Evolutionary conservation across 495 filamentous ascomycete species (phyloP).

Genomic region (Xanthoparmelia taractica): DNA sequence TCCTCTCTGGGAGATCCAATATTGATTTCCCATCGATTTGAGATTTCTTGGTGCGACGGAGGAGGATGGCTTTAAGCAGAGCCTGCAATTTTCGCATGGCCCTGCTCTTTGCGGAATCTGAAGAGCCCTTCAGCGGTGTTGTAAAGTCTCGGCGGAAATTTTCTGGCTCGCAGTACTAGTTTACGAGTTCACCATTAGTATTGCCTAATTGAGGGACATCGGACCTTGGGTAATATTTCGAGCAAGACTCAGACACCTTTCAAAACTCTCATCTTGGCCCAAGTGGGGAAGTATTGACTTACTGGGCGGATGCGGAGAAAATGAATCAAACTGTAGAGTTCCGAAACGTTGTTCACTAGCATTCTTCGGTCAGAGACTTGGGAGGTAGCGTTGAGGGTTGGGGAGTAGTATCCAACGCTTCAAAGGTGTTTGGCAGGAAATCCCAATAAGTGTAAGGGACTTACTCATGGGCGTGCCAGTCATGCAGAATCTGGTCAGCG

Average conservation of each 20-base stretch:
- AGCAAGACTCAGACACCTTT: not conserved
- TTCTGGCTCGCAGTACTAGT: slow-evolving; percentile 62
- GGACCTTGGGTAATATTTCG: not conserved
- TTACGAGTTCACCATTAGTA: slow-evolving; percentile 17
- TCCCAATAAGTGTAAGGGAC: too few relatives aligned
- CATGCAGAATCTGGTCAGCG: slow-evolving; percentile 71
- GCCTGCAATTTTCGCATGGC: slow-evolving; percentile 69
- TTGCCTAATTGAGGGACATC: not conserved
- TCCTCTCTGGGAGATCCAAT: slow-evolving; percentile 62
- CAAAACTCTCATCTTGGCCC: not conserved
- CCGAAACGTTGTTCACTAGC: slow-evolving; percentile 60
- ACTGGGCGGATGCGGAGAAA: slow-evolving; percentile 54
- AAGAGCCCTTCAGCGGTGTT: slow-evolving; percentile 43
- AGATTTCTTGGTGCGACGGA: slow-evolving; percentile 79
- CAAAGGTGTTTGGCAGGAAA: too few relatives aligned
- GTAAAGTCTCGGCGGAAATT: slow-evolving; percentile 53
- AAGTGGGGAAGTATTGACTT: slow-evolving; percentile 27
- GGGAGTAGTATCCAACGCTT: too few relatives aligned
- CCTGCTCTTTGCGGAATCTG: slow-evolving; percentile 30
- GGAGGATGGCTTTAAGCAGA: slow-evolving; percentile 73
- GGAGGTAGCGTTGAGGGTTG: not conserved
- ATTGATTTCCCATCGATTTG: slow-evolving; percentile 82
- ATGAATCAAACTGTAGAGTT: slow-evolving; percentile 72
- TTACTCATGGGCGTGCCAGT: slow-evolving; percentile 82
- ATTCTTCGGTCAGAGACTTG: not conserved